Conservation (phyloP, 805 yeast genomes). For the Lipomyces anomalus region DNA sequence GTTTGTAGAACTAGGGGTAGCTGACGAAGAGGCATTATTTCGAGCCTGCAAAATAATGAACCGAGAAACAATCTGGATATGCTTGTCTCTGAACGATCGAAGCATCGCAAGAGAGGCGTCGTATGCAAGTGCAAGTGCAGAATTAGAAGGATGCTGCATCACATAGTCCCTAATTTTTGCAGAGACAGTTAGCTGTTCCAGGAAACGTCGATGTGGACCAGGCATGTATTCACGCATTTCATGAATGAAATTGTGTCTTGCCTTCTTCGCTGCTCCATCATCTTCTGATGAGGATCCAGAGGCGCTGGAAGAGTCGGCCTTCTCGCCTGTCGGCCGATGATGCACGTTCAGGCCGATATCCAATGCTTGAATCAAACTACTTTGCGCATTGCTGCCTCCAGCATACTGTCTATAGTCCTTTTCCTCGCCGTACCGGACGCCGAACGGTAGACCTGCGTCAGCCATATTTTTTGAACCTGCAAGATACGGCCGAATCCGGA, state of each 20-base stretch:
- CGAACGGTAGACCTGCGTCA: conserved; percentile 73
- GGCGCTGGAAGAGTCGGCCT: conserved; percentile 30
- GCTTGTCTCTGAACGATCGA: conserved; percentile 84
- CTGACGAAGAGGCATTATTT: conserved; percentile 45
- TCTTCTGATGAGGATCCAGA: conserved; percentile 13
- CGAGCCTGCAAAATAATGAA: conserved; percentile 75
- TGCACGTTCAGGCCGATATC: conserved; percentile 71
- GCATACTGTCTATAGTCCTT: conserved; percentile 33
- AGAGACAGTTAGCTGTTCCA: conserved; percentile 51
- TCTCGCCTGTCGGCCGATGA: conserved; percentile 71
- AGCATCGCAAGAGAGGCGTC: conserved; percentile 89
- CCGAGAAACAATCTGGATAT: conserved; percentile 85
- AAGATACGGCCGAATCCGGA: conserved; percentile 76
- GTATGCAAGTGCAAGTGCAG: conserved; percentile 63
- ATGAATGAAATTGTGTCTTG: conserved; percentile 50
- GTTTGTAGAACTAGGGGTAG: conserved; percentile 42
- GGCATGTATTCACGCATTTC: conserved; percentile 94
- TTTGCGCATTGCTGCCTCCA: conserved; percentile 94
- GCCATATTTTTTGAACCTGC: conserved; percentile 96
- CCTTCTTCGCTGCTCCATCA: conserved; percentile 6
- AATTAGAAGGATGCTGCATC: conserved; percentile 36
- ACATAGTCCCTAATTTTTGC: conserved; percentile 66
- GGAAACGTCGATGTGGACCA: conserved; percentile 69
- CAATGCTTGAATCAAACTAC: conserved; percentile 79
- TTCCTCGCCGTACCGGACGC: conserved; percentile 62